Conservation (phyloP, 805 yeast genomes). For the Teunomyces aglyptinius region DNA sequence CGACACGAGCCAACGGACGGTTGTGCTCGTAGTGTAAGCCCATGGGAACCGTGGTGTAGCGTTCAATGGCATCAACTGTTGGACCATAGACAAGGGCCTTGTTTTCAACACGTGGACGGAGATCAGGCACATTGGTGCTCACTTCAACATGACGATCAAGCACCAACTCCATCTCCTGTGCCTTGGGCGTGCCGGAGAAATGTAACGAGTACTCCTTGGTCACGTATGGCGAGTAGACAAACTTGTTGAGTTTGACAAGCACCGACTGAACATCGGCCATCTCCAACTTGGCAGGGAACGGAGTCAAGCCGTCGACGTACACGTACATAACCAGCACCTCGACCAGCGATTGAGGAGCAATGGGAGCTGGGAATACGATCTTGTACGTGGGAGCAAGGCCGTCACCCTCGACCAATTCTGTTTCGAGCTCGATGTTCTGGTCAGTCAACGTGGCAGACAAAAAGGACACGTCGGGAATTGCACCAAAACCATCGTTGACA, state of each 20-base stretch:
- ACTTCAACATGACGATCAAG: conserved; percentile 15
- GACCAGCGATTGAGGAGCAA: conserved; percentile 59
- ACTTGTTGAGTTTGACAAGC: conserved; percentile 51
- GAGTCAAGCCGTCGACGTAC: conserved; percentile 46
- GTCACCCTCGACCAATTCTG: conserved; percentile 17
- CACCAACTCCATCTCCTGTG: conserved; percentile 43
- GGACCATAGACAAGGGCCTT: conserved; percentile 57
- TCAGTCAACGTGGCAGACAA: conserved; percentile 38
- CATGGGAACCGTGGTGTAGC: conserved; percentile 50
- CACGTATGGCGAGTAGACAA: conserved; percentile 59
- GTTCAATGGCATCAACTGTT: conserved; percentile 35
- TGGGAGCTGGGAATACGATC: conserved; percentile 58
- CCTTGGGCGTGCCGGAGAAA: conserved; percentile 45
- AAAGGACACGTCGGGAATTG: conserved; percentile 40
- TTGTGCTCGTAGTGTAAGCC: conserved; percentile 63
- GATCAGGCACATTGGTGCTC: conserved; percentile 23
- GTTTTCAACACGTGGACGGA: conserved; percentile 37
- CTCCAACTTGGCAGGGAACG: conserved; percentile 63
- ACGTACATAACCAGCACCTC: conserved; percentile 51
- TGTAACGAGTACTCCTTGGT: conserved; percentile 48
- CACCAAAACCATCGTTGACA: conserved; percentile 48
- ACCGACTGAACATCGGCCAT: conserved; percentile 64
- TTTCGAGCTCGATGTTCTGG: conserved; percentile 21
- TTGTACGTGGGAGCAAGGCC: conserved; percentile 27
- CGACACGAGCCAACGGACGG: conserved; percentile 60